Evolutionary conservation across 164 flowering plant genomes (phyloP).

Genomic region (Umbilicus rupestris): DNA sequence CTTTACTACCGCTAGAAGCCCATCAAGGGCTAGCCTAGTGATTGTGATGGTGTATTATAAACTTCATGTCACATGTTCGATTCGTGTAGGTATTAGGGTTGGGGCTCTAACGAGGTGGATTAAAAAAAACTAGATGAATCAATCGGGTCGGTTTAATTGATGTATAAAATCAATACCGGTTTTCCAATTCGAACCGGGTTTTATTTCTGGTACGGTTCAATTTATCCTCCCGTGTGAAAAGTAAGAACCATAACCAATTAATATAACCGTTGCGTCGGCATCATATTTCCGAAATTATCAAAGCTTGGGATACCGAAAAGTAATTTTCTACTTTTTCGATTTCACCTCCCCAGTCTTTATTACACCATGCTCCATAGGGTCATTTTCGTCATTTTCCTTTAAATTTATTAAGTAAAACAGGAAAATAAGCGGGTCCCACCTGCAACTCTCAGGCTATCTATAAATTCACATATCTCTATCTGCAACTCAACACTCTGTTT

Average conservation of each 20-base stretch:
- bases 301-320: neutral
- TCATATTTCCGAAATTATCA: neutral
- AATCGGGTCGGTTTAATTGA: too few species aligned
- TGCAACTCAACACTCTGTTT: neutral
- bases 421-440: neutral
- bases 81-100: too few species aligned
- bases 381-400: neutral
- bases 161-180: too few species aligned
- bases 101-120: too few species aligned
- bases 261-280: neutral
- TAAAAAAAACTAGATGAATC: too few species aligned
- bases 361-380: neutral
- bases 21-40: too few species aligned
- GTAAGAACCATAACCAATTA: neutral
- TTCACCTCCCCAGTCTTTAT: neutral
- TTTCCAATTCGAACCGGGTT: too few species aligned
- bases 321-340: neutral
- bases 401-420: too few species aligned
- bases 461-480: neutral
- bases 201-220: too few species aligned
- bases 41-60: too few species aligned
- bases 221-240: neutral
- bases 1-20: too few species aligned
- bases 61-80: too few species aligned
- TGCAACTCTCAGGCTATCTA: neutral